A percentile compares a stretch with the other conserved stretches of the same genome.
Conservation (phyloP, 2,329 filamentous ascomycete species). For the Aplosporella prunicola region DNA sequence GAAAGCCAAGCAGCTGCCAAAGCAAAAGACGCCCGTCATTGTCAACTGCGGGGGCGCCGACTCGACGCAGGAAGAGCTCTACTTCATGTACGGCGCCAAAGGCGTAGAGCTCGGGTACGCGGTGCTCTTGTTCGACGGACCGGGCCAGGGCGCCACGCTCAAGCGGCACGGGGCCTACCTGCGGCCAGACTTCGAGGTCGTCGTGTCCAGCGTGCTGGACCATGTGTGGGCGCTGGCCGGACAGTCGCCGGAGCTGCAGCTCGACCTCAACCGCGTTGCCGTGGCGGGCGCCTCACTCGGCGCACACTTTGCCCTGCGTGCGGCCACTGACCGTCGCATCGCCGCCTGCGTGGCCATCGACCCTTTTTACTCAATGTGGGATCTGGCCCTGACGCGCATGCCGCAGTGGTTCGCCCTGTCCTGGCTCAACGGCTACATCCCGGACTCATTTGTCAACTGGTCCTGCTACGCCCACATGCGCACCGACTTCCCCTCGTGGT, state of each 20-base stretch:
- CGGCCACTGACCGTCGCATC: neutral
- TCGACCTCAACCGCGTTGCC: slow-evolving; percentile 1
- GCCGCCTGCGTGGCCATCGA: neutral
- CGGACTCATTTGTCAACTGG: neutral
- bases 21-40: neutral
- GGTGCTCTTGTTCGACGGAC: slow-evolving; percentile 5
- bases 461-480: neutral
- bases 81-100: neutral
- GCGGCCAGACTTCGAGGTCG: slow-evolving; percentile 3
- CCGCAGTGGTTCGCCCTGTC: neutral
- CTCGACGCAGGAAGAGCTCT: slow-evolving; percentile 10
- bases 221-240: neutral
- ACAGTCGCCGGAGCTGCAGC: neutral
- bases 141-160: slow-evolving; percentile 1
- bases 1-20: neutral
- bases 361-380: neutral
- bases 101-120: neutral
- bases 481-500: neutral
- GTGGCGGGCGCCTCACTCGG: slow-evolving; percentile 1
- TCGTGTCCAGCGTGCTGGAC: neutral
- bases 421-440: neutral
- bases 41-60: slow-evolving; percentile 4
- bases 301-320: slow-evolving; percentile 3
- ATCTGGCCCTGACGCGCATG: neutral
- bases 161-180: neutral